Conservation (phyloP, 2,329 filamentous ascomycete genomes). For the Aspergillus viridinutans region DNA sequence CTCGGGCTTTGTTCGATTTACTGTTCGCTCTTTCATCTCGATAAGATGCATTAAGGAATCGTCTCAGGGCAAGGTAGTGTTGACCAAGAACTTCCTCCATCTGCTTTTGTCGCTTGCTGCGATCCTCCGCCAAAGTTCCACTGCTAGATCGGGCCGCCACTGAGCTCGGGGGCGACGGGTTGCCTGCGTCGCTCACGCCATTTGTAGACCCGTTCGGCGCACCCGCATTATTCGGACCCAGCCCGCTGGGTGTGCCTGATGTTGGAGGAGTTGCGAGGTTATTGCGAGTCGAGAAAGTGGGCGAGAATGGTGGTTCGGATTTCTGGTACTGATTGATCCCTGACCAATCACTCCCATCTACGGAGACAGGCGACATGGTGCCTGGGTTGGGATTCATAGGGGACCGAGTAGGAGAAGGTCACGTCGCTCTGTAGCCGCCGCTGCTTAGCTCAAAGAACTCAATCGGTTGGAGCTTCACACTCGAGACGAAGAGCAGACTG, state of each 20-base stretch:
- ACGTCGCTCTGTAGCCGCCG: conserved; percentile 1
- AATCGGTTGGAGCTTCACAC: conserved; percentile 4
- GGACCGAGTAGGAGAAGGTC: conserved; percentile 11
- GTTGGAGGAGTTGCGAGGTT: conserved; percentile 64
- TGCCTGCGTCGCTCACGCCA: conserved; percentile 33
- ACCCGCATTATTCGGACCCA: conserved; percentile 52
- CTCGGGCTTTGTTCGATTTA: conserved; percentile 81
- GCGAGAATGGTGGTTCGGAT: conserved; percentile 38
- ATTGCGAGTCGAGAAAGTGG: conserved; percentile 47
- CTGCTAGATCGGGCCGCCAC: conserved; percentile 71
- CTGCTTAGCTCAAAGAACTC: conserved; percentile 1
- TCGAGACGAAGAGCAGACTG: neutral
- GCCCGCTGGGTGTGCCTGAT: conserved; percentile 56
- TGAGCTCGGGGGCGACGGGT: conserved; percentile 82
- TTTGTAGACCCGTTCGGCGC: conserved; percentile 22
- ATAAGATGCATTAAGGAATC: conserved; percentile 65
- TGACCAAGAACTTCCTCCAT: conserved; percentile 70
- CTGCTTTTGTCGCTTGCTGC: conserved; percentile 52
- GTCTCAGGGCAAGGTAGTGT: conserved; percentile 76
- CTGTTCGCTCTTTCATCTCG: conserved; percentile 71
- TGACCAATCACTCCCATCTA: conserved; percentile 79
- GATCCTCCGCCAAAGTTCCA: conserved; percentile 65
- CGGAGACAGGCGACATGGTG: conserved; percentile 75
- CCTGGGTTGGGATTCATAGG: conserved; percentile 70
- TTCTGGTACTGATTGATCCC: conserved; percentile 63